phyloP scores from a whole-genome alignment of 352 stramenopile species.

The Phytophthora sansomeana region DNA sequence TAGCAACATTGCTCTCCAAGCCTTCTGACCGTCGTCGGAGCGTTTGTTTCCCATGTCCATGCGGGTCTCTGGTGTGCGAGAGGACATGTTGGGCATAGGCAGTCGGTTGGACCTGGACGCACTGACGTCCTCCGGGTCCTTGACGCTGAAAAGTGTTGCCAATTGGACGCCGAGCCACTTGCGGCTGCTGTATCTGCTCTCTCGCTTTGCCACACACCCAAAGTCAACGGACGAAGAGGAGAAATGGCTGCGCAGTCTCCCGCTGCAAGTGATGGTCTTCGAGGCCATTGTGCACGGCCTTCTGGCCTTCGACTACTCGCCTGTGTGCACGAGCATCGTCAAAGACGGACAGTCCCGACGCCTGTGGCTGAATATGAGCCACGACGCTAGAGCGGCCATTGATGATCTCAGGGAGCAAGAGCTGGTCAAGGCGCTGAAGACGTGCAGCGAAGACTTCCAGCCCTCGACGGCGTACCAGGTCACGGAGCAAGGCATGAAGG shows the following conservation, averaged over 20 bases:
- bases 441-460: slow-evolving; percentile 94
- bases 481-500: slow-evolving; percentile 46
- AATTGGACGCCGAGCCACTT: slow-evolving; percentile 92
- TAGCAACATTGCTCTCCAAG: too few species aligned
- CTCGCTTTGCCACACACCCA: slow-evolving; percentile 94
- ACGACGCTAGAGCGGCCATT: slow-evolving; percentile 96
- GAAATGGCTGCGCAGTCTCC: slow-evolving; percentile 96
- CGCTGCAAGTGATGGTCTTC: slow-evolving; percentile 97
- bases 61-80: slow-evolving; percentile 34
- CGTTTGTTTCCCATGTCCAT: slow-evolving; percentile 9
- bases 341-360: slow-evolving; percentile 87
- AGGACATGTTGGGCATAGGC: slow-evolving; percentile 47
- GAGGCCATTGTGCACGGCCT: slow-evolving; percentile 95
- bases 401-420: slow-evolving; percentile 96
- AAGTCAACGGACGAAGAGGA: slow-evolving; percentile 92
- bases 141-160: not conserved
- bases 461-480: slow-evolving; percentile 96
- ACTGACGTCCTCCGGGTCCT: not conserved
- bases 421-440: slow-evolving; percentile 95
- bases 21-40: too few species aligned
- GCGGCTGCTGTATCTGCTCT: slow-evolving; percentile 96
- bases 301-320: slow-evolving; percentile 97
- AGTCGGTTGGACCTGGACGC: slow-evolving; percentile 14
- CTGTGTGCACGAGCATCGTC: slow-evolving; percentile 94
- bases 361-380: slow-evolving; percentile 95